Evolutionary conservation across 192 early-diverging fungal species (phyloP), one percentile per base, ranked within the genome.

Genomic region (Umbelopsis sp.): DNA sequence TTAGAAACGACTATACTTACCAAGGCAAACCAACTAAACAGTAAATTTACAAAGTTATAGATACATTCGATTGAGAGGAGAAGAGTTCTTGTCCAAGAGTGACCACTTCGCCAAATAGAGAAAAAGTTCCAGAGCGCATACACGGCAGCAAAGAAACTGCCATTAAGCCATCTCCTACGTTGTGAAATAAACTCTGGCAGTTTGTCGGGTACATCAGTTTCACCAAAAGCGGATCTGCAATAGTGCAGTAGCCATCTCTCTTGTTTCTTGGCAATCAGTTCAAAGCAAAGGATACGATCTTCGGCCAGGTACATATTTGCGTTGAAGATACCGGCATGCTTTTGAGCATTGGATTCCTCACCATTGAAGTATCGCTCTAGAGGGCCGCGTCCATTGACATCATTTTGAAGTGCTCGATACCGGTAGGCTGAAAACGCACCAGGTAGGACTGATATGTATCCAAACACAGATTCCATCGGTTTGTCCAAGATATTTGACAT

Each of bases 221-320:
- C 89, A 29, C 88, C 92, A 66, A 79, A 79, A 0, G 91, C 89
- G 4, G 75, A 50, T 16, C 87, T 88, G 49, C 85, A 86, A 75
- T 93, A 94, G 65, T 86, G 86, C 14, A 94, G 80, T 2, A 92
- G 65, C 87, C 90, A 91, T 7, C 77, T 73, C 43, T 81, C 80
- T 32, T 80, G 72, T 14, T 66, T 68, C 67, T 91, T 94, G 59
- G 92, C 85, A 0, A 94, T 89, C 50, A 94, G 79, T 82, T 94
- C 92, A 80, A 93, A 94, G 76, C 92, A 94, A 21, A 94, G 81
- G 59, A 94, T 94, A 68, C 92, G 88, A 75, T 94, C 92, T 80
- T 94, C 92, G 20, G 92, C 92, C 62, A 87, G 77, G 45, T 87
- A 88, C 82, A 84, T 84, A 69, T 84, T 86, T 17, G 81, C 83